Evolutionary conservation across 2,329 filamentous ascomycete species (phyloP).

Genomic region (Penicillium sumatraense): DNA sequence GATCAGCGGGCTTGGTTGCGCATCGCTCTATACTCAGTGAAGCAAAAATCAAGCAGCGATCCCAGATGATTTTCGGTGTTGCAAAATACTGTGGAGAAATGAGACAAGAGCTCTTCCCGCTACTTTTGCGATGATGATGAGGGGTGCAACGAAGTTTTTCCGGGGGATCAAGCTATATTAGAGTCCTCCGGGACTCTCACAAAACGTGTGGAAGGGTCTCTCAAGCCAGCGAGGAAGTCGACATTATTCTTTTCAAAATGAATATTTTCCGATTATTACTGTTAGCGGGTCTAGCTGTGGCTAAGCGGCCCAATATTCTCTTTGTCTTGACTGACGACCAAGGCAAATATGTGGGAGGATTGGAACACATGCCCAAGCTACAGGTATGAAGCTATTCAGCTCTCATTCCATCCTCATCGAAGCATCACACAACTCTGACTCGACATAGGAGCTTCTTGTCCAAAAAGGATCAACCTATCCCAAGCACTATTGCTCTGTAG

Average conservation of each 20-base stretch:
- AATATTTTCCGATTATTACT: slow-evolving; percentile 15
- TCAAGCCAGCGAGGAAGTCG: neutral
- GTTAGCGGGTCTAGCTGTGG: slow-evolving; percentile 18
- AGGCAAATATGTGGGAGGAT: slow-evolving; percentile 47
- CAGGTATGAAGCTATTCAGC: slow-evolving; percentile 17
- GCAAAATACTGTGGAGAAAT: slow-evolving; percentile 26
- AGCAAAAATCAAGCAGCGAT: slow-evolving; percentile 9
- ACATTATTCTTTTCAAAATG: slow-evolving; percentile 10
- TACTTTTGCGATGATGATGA: neutral
- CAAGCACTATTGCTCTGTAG: slow-evolving; percentile 65
- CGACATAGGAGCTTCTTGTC: slow-evolving; percentile 54
- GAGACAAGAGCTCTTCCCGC: slow-evolving; percentile 17
- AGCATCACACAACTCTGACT: neutral
- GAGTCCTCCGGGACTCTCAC: neutral
- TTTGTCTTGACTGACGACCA: slow-evolving; percentile 73
- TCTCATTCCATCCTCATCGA: neutral
- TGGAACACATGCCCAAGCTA: slow-evolving; percentile 58
- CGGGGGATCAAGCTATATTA: slow-evolving; percentile 6
- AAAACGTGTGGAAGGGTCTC: no score
- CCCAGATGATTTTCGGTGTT: slow-evolving; percentile 12
- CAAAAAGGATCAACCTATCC: slow-evolving; percentile 62
- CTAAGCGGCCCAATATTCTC: slow-evolving; percentile 60
- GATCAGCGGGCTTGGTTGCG: slow-evolving; percentile 7
- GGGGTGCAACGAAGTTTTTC: neutral
- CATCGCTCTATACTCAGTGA: slow-evolving; percentile 7